A percentile compares a stretch with the other conserved stretches of the same genome.
Conservation (phyloP, 192 early-diverging fungal genomes). For the Thoreauomyces humboldtii region DNA sequence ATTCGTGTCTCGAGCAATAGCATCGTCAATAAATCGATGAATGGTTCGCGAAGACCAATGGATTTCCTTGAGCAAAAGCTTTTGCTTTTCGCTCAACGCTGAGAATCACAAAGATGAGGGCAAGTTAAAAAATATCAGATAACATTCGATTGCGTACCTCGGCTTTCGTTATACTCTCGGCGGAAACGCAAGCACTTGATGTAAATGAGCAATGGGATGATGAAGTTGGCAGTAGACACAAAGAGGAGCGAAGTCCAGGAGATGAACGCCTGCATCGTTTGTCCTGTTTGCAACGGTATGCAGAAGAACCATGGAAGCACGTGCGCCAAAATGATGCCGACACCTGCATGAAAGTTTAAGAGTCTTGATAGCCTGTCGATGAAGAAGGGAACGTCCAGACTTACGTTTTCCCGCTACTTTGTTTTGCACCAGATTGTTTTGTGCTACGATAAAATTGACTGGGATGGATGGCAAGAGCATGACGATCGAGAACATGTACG, state of each 20-base stretch:
- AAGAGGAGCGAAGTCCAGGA: constrained; percentile 53
- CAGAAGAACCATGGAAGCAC: constrained; percentile 48
- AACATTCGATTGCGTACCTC: constrained; percentile 18
- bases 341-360: constrained; percentile 5
- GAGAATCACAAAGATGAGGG: neutral
- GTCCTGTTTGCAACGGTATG: constrained; percentile 45
- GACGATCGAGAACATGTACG: constrained; percentile 45
- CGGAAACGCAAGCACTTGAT: constrained; percentile 50
- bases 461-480: constrained; percentile 56
- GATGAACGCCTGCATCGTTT: constrained; percentile 38
- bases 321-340: constrained; percentile 33
- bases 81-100: constrained; percentile 45
- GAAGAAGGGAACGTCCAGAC: constrained; percentile 1
- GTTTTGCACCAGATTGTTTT: constrained; percentile 52
- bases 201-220: constrained; percentile 56
- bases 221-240: constrained; percentile 53
- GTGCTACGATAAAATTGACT: constrained; percentile 45
- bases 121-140: too few relatives aligned
- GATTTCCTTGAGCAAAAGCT: constrained; percentile 44
- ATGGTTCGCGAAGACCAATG: constrained; percentile 45
- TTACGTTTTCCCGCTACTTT: constrained; percentile 27
- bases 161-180: constrained; percentile 39
- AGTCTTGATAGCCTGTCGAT: neutral
- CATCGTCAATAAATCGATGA: constrained; percentile 41
- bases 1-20: constrained; percentile 7